phyloP scores from a whole-genome alignment of 177 flowering plant species.

The Vitis hybrid region DNA sequence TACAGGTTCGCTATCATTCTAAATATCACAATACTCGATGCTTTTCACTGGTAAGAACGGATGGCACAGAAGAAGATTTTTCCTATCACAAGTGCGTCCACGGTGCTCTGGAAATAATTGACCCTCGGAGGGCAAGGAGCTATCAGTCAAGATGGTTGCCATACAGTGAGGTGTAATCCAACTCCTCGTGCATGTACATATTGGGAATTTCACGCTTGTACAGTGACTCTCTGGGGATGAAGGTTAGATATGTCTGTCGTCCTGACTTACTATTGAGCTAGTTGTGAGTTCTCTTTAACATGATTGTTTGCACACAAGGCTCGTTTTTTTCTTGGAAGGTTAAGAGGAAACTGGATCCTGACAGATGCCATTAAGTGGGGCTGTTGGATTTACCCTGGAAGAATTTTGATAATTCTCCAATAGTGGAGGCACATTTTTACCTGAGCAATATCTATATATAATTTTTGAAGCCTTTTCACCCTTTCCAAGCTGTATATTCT shows the following conservation, averaged over 20 bases:
- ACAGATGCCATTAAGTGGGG: neutral
- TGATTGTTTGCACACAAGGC: too few relatives aligned
- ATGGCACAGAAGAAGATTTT: constrained; percentile 62
- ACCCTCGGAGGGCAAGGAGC: constrained; percentile 34
- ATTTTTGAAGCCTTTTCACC: constrained; percentile 2
- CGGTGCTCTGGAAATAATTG: constrained; percentile 50
- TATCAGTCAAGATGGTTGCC: constrained; percentile 32
- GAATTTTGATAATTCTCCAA: neutral
- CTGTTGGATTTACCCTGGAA: neutral
- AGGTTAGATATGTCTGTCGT: neutral
- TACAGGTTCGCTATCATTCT: constrained; percentile 53
- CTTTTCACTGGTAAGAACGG: constrained; percentile 49
- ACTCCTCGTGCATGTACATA: constrained; percentile 3
- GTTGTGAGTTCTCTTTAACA: neutral
- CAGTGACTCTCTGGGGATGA: neutral
- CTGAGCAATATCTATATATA: neutral
- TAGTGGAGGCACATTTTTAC: neutral
- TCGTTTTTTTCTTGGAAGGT: neutral
- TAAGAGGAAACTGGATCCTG: neutral
- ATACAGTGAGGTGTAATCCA: neutral
- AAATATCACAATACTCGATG: constrained; percentile 42
- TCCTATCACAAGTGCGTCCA: constrained; percentile 68
- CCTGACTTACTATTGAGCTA: neutral
- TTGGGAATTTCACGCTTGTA: constrained; percentile 1
- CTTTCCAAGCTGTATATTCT: neutral